Evolutionary conservation across 2,329 filamentous ascomycete species (phyloP).

Genomic region (Phoma sp.): DNA sequence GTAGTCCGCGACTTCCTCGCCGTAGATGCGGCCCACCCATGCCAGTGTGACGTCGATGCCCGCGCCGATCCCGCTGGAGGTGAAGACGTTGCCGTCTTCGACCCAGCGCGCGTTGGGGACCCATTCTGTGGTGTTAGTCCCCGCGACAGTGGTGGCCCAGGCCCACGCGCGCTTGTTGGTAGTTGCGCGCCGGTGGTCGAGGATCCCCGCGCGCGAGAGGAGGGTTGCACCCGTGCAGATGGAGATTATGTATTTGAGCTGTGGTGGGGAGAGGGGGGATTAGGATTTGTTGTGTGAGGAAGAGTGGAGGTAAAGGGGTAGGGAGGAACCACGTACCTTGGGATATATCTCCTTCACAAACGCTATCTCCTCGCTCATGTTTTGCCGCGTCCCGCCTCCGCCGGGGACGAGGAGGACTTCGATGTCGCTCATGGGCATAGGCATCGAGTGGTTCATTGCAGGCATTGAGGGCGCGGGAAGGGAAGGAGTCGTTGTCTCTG

Average conservation of each 20-base stretch:
- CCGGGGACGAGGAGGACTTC: constrained; percentile 71
- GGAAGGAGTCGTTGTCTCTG: not conserved
- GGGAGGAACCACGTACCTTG: constrained; percentile 38
- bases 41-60: constrained; percentile 67
- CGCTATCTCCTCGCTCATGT: constrained; percentile 48
- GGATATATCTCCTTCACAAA: constrained; percentile 59
- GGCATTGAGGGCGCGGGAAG: not conserved
- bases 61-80: constrained; percentile 66
- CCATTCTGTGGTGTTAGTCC: constrained; percentile 55
- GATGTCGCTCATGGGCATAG: constrained; percentile 42
- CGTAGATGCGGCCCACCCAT: constrained; percentile 61
- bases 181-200: constrained; percentile 66
- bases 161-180: constrained; percentile 67
- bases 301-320: not conserved
- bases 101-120: constrained; percentile 67
- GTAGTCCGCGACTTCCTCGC: constrained; percentile 56
- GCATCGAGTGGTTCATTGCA: constrained; percentile 13
- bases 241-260: constrained; percentile 61
- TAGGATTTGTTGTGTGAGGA: too few species aligned
- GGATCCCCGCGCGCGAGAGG: constrained; percentile 63
- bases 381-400: constrained; percentile 56
- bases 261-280: too few species aligned
- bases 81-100: constrained; percentile 69
- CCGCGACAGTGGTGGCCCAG: constrained; percentile 51
- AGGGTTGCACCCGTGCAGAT: constrained; percentile 70